A percentile compares a stretch with the other conserved stretches of the same genome.
These are phyloP conservation scores for Saccharomycodes ludwigii DNA, from an alignment of 805 yeast genomes.

Conservation along the genomic window DNA sequence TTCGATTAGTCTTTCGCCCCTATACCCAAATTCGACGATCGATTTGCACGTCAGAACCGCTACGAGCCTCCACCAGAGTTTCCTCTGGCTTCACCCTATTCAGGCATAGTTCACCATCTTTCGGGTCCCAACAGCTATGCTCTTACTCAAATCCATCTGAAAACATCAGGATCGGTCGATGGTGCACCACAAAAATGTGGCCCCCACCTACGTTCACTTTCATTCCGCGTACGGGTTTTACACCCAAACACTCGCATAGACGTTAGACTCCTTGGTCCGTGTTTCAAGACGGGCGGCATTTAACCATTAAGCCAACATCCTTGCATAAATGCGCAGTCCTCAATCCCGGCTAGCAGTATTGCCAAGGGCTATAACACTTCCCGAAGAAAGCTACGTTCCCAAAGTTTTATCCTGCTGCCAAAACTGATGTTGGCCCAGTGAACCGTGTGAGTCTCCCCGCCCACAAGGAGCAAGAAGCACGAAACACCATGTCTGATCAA, in stretches of 20 bases:
- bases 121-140: slow-evolving; percentile 35
- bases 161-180: slow-evolving; percentile 28
- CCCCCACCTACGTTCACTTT: slow-evolving; percentile 28
- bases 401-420: slow-evolving; percentile 24
- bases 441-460: slow-evolving; percentile 19
- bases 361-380: slow-evolving; percentile 23
- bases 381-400: slow-evolving; percentile 24
- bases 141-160: slow-evolving; percentile 31
- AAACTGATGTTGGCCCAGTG: slow-evolving; percentile 28
- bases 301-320: slow-evolving; percentile 28
- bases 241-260: slow-evolving; percentile 31
- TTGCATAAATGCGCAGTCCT: slow-evolving; percentile 26
- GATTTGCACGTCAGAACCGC: slow-evolving; percentile 35
- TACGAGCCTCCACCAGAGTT: slow-evolving; percentile 34
- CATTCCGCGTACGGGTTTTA: slow-evolving; percentile 29
- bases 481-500: slow-evolving; percentile 27
- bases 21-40: slow-evolving; percentile 33
- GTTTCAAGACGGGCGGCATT: slow-evolving; percentile 28
- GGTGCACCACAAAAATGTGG: slow-evolving; percentile 24
- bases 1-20: slow-evolving; percentile 33
- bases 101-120: slow-evolving; percentile 34
- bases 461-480: slow-evolving; percentile 20
- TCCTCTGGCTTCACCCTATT: slow-evolving; percentile 34
- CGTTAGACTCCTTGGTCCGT: slow-evolving; percentile 32
- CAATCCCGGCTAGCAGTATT: slow-evolving; percentile 22